These are phyloP conservation scores for Lachancea kluyveri DNA, from an alignment of 805 yeast genomes.

Conservation along the genomic window DNA sequence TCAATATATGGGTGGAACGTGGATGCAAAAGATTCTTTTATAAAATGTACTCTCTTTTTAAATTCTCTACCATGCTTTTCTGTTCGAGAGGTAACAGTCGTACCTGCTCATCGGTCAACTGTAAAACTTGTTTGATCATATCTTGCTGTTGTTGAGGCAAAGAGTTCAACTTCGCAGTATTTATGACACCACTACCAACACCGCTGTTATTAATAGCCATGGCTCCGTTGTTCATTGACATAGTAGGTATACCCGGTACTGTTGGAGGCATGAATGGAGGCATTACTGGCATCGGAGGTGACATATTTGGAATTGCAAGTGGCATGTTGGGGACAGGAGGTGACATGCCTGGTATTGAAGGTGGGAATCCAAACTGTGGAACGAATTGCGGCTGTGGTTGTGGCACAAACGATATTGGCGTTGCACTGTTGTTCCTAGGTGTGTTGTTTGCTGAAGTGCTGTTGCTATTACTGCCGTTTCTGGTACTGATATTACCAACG, in stretches of 20 bases:
- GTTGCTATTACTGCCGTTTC: conserved; percentile 4
- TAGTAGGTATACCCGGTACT: conserved; percentile 9
- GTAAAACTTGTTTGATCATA: conserved; percentile 31
- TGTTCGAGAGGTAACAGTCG: conserved; percentile 8
- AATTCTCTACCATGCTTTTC: conserved; percentile 8
- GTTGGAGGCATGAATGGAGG: conserved; percentile 12
- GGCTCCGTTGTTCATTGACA: conserved; percentile 28
- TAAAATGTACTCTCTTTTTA: conserved; percentile 7
- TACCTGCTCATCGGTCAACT: conserved; percentile 6
- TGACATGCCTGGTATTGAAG: no score
- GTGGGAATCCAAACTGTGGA: no score
- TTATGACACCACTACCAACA: no score
- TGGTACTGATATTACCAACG: no score
- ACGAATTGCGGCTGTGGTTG: conserved; percentile 13
- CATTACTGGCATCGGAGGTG: conserved; percentile 15
- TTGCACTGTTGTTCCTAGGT: conserved; percentile 9
- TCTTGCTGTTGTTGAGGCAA: conserved; percentile 54
- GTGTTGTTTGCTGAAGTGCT: conserved; percentile 6
- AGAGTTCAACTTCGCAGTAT: conserved; percentile 39
- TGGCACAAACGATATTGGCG: conserved; percentile 10
- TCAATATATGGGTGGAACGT: no score
- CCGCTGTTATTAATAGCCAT: no score
- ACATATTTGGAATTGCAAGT: no score
- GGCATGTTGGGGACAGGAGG: no score
- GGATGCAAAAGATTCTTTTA: no score